Evolutionary conservation across 495 filamentous ascomycete species (phyloP).

Genomic region (Xylona heveae): DNA sequence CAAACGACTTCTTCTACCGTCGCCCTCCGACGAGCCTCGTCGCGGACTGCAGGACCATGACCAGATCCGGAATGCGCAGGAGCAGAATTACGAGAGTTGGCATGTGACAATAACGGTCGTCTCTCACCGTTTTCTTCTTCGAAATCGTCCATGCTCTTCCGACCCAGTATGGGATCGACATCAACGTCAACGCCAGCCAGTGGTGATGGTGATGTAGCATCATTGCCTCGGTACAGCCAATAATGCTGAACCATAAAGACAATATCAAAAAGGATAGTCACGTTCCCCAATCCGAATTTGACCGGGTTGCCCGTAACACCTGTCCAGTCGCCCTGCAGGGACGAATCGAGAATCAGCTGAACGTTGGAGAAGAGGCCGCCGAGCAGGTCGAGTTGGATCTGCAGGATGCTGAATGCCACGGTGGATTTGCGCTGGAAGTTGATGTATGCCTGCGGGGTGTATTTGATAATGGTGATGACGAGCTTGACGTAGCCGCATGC

Average conservation of each 20-base stretch:
- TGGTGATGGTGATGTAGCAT: no score
- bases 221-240: slow-evolving; percentile 34
- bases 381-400: slow-evolving; percentile 65
- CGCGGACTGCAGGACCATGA: no score
- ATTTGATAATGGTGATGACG: slow-evolving; percentile 75
- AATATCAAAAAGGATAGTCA: slow-evolving; percentile 67
- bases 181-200: no score
- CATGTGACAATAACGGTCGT: no score
- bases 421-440: slow-evolving; percentile 75
- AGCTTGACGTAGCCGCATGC: slow-evolving; percentile 70
- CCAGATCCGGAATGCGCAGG: no score
- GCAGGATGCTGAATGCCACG: slow-evolving; percentile 64
- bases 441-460: slow-evolving; percentile 63
- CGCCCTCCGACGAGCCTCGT: no score
- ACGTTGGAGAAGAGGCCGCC: slow-evolving; percentile 67
- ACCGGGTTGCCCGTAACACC: slow-evolving; percentile 81
- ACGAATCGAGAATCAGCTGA: slow-evolving; percentile 70
- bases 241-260: slow-evolving; percentile 83
- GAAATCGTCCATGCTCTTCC: no score
- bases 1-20: no score
- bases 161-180: no score
- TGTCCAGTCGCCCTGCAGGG: slow-evolving; percentile 67
- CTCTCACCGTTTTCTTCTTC: no score
- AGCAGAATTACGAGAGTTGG: no score
- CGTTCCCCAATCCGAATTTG: slow-evolving; percentile 67